Conservation (phyloP, 108 stramenopile genomes). For the Pseudonitzschia delicatissima region DNA sequence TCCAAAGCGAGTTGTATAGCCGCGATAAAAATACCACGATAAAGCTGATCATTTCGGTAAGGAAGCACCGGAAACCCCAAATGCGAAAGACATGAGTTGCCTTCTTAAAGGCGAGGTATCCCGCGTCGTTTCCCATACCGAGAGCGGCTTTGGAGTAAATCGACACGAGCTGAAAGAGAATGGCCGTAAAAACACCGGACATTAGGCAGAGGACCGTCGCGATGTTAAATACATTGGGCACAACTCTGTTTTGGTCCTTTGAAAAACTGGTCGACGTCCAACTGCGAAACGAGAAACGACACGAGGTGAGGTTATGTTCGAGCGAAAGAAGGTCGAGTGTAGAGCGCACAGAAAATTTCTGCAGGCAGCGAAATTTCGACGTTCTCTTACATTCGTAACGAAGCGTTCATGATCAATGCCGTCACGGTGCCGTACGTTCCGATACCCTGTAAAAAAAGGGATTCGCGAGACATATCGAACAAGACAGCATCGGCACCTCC, state of each 20-base stretch:
- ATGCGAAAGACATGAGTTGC: constrained; percentile 22
- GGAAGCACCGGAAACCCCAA: constrained; percentile 25
- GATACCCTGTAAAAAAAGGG: constrained; percentile 8
- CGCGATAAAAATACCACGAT: constrained; percentile 11
- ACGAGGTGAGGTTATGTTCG: neutral
- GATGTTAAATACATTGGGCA: constrained; percentile 10
- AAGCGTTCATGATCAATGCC: constrained; percentile 30
- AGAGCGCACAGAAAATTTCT: neutral
- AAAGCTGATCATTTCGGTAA: constrained; percentile 14
- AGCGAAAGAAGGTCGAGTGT: neutral
- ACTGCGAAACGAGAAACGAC: neutral
- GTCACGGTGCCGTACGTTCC: constrained; percentile 25
- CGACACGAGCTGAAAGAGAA: constrained; percentile 22
- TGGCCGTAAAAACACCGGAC: constrained; percentile 24
- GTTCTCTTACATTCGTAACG: constrained; percentile 20
- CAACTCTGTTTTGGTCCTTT: neutral
- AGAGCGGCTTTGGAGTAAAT: constrained; percentile 27
- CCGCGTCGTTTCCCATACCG: constrained; percentile 22
- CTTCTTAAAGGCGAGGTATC: constrained; percentile 20
- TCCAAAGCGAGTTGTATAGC: constrained; percentile 16
- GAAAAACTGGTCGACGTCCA: constrained; percentile 7
- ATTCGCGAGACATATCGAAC: constrained; percentile 17
- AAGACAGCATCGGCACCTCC: neutral
- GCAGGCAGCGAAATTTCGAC: neutral
- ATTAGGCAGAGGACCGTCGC: constrained; percentile 17